These are phyloP conservation scores for Candida anutae DNA, from an alignment of 1,139 yeast genomes.

Conservation along the genomic window DNA sequence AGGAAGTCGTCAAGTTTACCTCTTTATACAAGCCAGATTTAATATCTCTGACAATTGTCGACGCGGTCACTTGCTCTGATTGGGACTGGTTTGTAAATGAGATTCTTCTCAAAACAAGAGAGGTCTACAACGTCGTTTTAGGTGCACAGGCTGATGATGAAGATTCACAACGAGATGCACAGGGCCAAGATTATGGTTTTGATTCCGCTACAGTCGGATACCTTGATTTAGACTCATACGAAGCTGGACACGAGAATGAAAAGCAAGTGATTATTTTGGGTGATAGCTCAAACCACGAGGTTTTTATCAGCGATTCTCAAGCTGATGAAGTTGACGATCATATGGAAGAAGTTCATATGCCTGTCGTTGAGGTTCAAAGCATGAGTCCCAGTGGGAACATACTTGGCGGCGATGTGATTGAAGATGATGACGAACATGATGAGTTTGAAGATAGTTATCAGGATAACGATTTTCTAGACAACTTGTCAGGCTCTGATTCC, in stretches of 20 bases:
- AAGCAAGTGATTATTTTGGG: conserved; percentile 25
- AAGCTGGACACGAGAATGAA: conserved; percentile 3
- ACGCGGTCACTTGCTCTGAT: conserved; percentile 26
- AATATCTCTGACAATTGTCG: conserved; percentile 36
- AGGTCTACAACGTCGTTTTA: conserved; percentile 38
- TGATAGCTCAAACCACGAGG: conserved; percentile 28
- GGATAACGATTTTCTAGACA: conserved; percentile 25
- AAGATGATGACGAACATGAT: conserved; percentile 19
- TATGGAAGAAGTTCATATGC: conserved; percentile 12
- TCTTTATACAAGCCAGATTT: conserved; percentile 42
- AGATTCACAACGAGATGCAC: conserved; percentile 6
- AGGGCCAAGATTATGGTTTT: conserved; percentile 16
- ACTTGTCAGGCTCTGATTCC: conserved; percentile 32
- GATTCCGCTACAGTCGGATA: conserved; percentile 30
- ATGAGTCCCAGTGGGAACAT: conserved; percentile 17
- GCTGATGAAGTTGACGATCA: conserved; percentile 11
- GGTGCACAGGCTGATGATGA: conserved; percentile 29
- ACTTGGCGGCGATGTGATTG: conserved; percentile 8
- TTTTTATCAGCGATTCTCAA: conserved; percentile 18
- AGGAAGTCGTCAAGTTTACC: conserved; percentile 43
- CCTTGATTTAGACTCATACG: conserved; percentile 26
- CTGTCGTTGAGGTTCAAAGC: conserved; percentile 14
- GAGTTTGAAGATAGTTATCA: conserved; percentile 12
- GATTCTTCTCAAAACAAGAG: conserved; percentile 35
- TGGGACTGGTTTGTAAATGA: conserved; percentile 45